Base-by-base conservation (phyloP, 495 filamentous ascomycete species). In the Aspergillus sparsus region DNA sequence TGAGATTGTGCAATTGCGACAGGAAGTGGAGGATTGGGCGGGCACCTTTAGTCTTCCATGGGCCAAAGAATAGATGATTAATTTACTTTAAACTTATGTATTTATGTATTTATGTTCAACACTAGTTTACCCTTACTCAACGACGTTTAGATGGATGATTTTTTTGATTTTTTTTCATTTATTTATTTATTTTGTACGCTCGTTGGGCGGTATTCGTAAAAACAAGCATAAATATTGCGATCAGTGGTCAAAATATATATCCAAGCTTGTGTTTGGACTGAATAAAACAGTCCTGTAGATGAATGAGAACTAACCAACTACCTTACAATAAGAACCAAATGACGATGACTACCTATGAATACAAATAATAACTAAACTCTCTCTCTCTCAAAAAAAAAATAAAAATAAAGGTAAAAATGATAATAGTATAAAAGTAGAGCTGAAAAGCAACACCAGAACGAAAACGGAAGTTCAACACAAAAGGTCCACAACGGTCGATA, bases 21-120 rank as follows among this genome's bases (percentile, higher is more conserved):
- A 88, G 69, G 94, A 98, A 77, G 94, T 99, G 0, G 89, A 91
- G 69, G 91, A 93, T 66, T 99, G 95, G 95, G 91, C 96, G 10
- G 89, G 92, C 12, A 95, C 91, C 6, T 98, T 97, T 69, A 85
- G 85, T 45, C 73, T 97, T 64, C 94, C 93, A 11, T 97, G 94
- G 94, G 62, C 62, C 0, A 77, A 83, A 66, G 73, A 78, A 54
- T 70, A 78, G 33, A 35, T 42, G 62, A 52, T 35, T 53, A 45
- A 54, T 65, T 65, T 51, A 59, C 15, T 50, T 58, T 55, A 42
- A 35, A 44, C 49, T 61, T 33, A 51, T 50, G 49, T 61, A 47
- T 70, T 44, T 34, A 64, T 62, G 57, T 57, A 53, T 67, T 27
- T 61, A 62, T 61, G 53, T 60, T 67, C 58, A 66, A 62, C 57